Conservation (phyloP, 108 stramenopile genomes). For the Nitzschia palea region DNA sequence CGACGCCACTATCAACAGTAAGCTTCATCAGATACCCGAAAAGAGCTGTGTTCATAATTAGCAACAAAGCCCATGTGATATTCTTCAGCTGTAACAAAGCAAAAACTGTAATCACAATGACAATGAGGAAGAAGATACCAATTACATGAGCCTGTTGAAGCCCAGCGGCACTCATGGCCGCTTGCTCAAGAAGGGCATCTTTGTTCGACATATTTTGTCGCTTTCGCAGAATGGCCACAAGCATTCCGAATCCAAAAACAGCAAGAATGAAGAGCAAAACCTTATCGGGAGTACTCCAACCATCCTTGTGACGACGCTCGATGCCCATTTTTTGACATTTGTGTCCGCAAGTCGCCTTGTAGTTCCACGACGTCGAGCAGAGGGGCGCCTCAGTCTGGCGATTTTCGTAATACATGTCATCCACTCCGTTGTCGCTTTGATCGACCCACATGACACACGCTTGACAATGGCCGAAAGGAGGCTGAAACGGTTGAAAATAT, state of each 20-base stretch:
- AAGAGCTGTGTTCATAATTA: conserved; percentile 69
- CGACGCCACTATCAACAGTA: conserved; percentile 66
- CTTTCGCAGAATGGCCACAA: conserved; percentile 63
- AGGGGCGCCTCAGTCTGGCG: conserved; percentile 74
- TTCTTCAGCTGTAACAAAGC: conserved; percentile 75
- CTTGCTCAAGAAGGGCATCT: conserved; percentile 85
- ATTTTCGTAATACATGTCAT: conserved; percentile 80
- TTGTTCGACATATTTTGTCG: conserved; percentile 84
- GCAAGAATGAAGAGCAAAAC: conserved; percentile 67
- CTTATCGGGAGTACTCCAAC: conserved; percentile 81
- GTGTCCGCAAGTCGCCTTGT: conserved; percentile 57
- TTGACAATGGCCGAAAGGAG: conserved; percentile 72
- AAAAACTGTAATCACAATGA: conserved; percentile 72
- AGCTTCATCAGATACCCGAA: conserved; percentile 89
- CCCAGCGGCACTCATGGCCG: conserved; percentile 79
- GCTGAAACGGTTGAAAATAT: conserved; percentile 14
- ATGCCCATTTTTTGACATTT: conserved; percentile 56
- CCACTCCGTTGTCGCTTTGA: conserved; percentile 72
- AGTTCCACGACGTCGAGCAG: conserved; percentile 70
- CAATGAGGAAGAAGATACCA: conserved; percentile 65
- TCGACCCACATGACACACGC: conserved; percentile 85
- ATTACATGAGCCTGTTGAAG: conserved; percentile 78
- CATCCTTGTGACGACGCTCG: conserved; percentile 39
- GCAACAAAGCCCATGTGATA: conserved; percentile 76
- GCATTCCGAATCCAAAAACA: conserved; percentile 75